Evolutionary conservation across 257 asterid species (phyloP), one percentile per base, ranked within the genome.

Genomic region (Craterostigma plantagineum): DNA sequence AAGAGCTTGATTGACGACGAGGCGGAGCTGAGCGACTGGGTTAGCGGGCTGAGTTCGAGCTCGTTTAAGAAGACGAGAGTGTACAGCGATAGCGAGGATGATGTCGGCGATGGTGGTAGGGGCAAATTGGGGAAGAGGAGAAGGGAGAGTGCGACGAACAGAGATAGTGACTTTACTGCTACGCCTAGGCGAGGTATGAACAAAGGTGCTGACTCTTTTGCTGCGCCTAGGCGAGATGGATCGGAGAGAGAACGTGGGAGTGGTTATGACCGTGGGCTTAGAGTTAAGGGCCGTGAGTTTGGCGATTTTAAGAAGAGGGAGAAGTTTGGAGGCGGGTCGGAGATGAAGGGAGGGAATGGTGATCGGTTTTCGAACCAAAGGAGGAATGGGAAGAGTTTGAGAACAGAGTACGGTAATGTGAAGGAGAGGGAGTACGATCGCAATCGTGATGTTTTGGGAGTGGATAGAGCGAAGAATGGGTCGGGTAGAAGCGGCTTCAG

Each of bases 1-100:
- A 86, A 63, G 86, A 79, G 93, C 49, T 68, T 87, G 79, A 63
- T 87, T 35, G 98, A 82, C n/a, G 98, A 87, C 33, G 95, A 87
- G 68, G 93, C 95, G 46, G 92, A 82, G 8, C 58, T 87, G 13
- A 79, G 93, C 38, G 98, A 82, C 47, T 82, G 95, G 95, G 95
- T 82, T 6, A 65, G 76, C 48, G 95, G 87, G 33, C 63, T 87
- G 72, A 68, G 62, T 56, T 87, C 98, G 7, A 62, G 53, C 16
- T 56, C 81, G 10, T 53, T 65, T 14, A 63, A 51, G 68, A 86
- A 79, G 45, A 76, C 81, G 27, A 30, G 51, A 57, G 45, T 76
- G 46, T 71, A 55, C 13, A 79, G 85, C 46, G 95, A 72, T 12
- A 70, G 83, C 37, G 93, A 79, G 23, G 60, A 38, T 37, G 83